phyloP scores from a whole-genome alignment of 257 asterid genomes.

The Paulownia fortunei region DNA sequence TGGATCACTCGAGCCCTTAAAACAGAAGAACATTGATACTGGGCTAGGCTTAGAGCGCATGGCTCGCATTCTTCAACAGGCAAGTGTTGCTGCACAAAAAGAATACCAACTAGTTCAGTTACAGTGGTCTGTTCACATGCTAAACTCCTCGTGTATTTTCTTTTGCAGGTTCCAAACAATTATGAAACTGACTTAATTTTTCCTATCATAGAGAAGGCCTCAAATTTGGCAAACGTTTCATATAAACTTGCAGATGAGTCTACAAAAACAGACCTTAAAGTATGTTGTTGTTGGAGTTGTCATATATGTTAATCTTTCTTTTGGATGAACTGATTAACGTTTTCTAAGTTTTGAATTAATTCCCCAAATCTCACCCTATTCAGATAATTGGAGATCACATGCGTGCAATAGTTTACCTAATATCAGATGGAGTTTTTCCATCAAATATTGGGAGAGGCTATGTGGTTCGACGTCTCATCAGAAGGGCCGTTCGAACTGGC shows the following conservation, averaged over 20 bases:
- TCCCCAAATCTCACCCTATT: not conserved
- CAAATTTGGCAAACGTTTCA: slow-evolving; percentile 73
- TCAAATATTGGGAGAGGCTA: slow-evolving; percentile 97
- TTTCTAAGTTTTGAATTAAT: slow-evolving; percentile 28
- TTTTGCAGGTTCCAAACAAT: slow-evolving; percentile 85
- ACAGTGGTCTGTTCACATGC: not conserved
- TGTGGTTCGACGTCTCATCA: slow-evolving; percentile 90
- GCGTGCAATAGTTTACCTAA: slow-evolving; percentile 93
- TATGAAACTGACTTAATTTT: slow-evolving; percentile 90
- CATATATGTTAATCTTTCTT: slow-evolving; percentile 14
- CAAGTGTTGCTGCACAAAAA: slow-evolving; percentile 13
- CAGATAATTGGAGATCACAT: slow-evolving; percentile 96
- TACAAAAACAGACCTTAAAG: slow-evolving; percentile 76
- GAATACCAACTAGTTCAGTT: not conserved
- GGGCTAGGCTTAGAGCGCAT: slow-evolving; percentile 97
- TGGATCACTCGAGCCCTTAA: slow-evolving; percentile 95
- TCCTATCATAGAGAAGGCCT: slow-evolving; percentile 86
- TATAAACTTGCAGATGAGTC: slow-evolving; percentile 70
- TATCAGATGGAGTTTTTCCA: slow-evolving; percentile 94
- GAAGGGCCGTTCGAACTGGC: slow-evolving; percentile 89
- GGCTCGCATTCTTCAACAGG: slow-evolving; percentile 96
- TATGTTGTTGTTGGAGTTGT: slow-evolving; percentile 35
- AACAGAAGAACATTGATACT: slow-evolving; percentile 93
- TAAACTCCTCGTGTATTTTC: slow-evolving; percentile 27
- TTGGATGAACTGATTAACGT: slow-evolving; percentile 11